A percentile compares a stretch with the other conserved stretches of the same genome.
Evolutionary conservation across 164 flowering plant species (phyloP).

Genomic region (Macadamia tetraphylla): DNA sequence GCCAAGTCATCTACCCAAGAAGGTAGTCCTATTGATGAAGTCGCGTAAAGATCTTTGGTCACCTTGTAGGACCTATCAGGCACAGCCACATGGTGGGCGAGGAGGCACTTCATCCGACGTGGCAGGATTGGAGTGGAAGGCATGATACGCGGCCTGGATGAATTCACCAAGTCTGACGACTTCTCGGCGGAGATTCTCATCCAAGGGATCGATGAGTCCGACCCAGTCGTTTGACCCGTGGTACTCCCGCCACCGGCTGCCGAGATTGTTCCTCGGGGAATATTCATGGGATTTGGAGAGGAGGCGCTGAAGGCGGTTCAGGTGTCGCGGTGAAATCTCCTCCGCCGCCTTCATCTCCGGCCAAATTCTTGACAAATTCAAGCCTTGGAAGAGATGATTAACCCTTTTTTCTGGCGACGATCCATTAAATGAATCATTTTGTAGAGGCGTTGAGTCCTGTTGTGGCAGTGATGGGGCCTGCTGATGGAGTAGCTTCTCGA

Average conservation of each 20-base stretch:
- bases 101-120: conserved; percentile 11
- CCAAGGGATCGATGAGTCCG: conserved; percentile 84
- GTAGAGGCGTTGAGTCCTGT: no score
- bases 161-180: conserved; percentile 84
- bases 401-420: no score
- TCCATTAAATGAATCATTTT: no score
- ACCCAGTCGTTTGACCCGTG: conserved; percentile 78
- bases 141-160: conserved; percentile 75
- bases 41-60: conserved; percentile 77
- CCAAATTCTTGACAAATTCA: no score
- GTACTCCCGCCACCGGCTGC: conserved; percentile 65
- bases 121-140: conserved; percentile 69
- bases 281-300: no score
- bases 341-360: no score
- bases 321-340: no score
- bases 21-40: conserved; percentile 79
- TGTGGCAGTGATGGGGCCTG: no score
- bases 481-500: no score
- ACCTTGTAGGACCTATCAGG: conserved; percentile 52
- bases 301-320: no score
- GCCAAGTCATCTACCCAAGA: conserved; percentile 74
- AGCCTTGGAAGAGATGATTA: no score
- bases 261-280: conserved; percentile 21
- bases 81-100: conserved; percentile 40
- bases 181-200: conserved; percentile 90